Evolutionary conservation across 2,329 filamentous ascomycete species (phyloP).

Genomic region (Neoscytalidium dimidiatum): DNA sequence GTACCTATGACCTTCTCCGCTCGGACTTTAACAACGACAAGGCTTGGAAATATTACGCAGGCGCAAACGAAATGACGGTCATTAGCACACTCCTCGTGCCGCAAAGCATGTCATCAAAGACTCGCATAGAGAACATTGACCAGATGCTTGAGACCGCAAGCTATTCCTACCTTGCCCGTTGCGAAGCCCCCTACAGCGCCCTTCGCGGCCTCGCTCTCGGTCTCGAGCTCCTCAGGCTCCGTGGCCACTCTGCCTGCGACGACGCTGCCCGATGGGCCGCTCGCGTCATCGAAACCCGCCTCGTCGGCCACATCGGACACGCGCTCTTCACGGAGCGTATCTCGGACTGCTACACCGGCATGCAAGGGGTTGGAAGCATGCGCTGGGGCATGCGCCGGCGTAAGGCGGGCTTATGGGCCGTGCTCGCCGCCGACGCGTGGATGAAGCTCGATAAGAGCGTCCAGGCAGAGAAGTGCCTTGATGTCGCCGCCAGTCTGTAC

Average conservation of each 20-base stretch:
- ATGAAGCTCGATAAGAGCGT: slow-evolving; percentile 72
- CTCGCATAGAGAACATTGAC: slow-evolving; percentile 77
- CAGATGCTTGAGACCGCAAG: slow-evolving; percentile 85
- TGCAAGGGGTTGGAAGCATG: slow-evolving; percentile 65
- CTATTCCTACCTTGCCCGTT: slow-evolving; percentile 90
- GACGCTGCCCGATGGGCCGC: slow-evolving; percentile 85
- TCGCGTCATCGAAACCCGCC: slow-evolving; percentile 70
- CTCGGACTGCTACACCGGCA: slow-evolving; percentile 78
- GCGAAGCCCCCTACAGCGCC: slow-evolving; percentile 75
- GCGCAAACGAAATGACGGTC: slow-evolving; percentile 92
- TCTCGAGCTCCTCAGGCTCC: slow-evolving; percentile 78
- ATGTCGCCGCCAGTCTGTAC: slow-evolving; percentile 64
- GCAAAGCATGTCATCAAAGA: slow-evolving; percentile 68
- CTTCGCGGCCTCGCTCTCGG: slow-evolving; percentile 74
- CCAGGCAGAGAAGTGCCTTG: slow-evolving; percentile 76
- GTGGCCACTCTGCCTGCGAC: slow-evolving; percentile 78
- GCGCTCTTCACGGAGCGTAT: slow-evolving; percentile 85
- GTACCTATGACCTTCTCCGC: slow-evolving; percentile 86
- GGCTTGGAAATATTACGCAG: slow-evolving; percentile 94
- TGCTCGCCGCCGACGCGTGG: slow-evolving; percentile 84
- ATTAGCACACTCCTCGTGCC: slow-evolving; percentile 79
- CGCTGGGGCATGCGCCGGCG: slow-evolving; percentile 71
- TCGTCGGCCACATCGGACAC: slow-evolving; percentile 74
- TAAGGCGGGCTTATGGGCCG: slow-evolving; percentile 88
- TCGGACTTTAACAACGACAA: slow-evolving; percentile 93